Evolutionary conservation across 192 early-diverging fungal species (phyloP), one percentile per base, ranked within the genome.

Genomic region (Gamsiella multidivaricata): DNA sequence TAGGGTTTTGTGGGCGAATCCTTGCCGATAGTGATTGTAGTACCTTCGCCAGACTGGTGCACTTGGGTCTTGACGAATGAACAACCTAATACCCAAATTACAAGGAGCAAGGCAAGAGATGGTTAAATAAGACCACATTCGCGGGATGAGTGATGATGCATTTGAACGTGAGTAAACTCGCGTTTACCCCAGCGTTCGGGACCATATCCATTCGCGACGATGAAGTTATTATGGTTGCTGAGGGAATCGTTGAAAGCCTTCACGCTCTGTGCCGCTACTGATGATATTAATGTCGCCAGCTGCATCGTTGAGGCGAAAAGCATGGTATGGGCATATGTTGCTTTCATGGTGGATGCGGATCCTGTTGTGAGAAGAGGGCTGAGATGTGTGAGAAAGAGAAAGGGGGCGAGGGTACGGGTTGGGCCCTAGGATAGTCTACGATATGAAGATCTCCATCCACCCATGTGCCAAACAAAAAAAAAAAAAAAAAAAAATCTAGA

Each of bases 151-250:
- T n/a, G n/a, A n/a, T n/a, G n/a, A n/a, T n/a, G n/a, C n/a, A n/a
- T n/a, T n/a, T n/a, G n/a, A n/a, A n/a, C n/a, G n/a, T n/a, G n/a
- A n/a, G n/a, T n/a, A n/a, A n/a, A n/a, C n/a, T n/a, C n/a, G n/a
- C n/a, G n/a, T 42, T 46, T 57, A 71, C 74, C 74, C 74, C 74
- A 78, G 17, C 74, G 74, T 1, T 59, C 74, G 3, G 74, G 74
- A 18, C 74, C 65, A 52, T 54, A 78, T 6, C 66, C 61, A 25
- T 78, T 17, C 10, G 74, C 74, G 31, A 78, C 54, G 36, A 64
- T 78, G 55, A 78, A 69, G 60, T 78, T 78, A 34, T 58, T 23
- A 23, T 64, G 65, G 22, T 51, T 64, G 39, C 52, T 26, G 10
- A 78, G 54, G 3, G 42, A 17, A 31, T 78, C 74, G 9, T 53